Percentiles rank a stretch among this genome's conserved stretches.
These are phyloP conservation scores for Chenopodium suecicum DNA, from an alignment of 148 eudicot genomes.

Conservation along the genomic window DNA sequence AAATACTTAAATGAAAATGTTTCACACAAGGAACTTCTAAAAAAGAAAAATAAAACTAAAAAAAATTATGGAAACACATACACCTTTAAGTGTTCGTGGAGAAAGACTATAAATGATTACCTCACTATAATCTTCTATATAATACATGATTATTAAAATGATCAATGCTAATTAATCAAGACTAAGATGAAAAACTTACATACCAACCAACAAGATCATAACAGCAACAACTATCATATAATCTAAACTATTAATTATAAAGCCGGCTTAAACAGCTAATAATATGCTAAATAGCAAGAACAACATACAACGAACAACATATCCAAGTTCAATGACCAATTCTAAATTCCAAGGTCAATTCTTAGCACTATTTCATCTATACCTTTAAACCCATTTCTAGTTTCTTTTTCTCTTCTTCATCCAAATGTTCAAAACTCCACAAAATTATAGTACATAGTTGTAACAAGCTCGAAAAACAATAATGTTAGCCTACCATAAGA, in stretches of 20 bases:
- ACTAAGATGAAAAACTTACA: not conserved
- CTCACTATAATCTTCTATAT: not conserved
- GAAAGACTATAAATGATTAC: conserved; percentile 5
- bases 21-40: not conserved
- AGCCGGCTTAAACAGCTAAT: conserved; percentile 36
- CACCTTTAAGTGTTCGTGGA: conserved; percentile 3
- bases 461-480: not conserved
- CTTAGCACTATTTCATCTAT: not conserved
- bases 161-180: not conserved
- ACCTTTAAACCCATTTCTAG: not conserved
- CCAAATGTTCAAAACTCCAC: conserved; percentile 23
- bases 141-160: not conserved
- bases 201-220: conserved; percentile 18
- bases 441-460: not conserved
- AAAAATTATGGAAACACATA: not conserved
- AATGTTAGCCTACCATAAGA: conserved; percentile 22
- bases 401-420: not conserved
- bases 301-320: not conserved
- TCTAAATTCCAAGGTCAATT: conserved; percentile 29
- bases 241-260: conserved; percentile 9
- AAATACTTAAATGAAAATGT: not conserved
- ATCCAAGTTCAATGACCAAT: conserved; percentile 14
- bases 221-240: conserved; percentile 12
- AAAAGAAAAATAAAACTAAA: not conserved
- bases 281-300: conserved; percentile 5